A percentile compares a stretch with the other conserved stretches of the same genome.
Evolutionary conservation across 352 stramenopile species (phyloP).

Genomic region (Pseudoperonospora humuli): DNA sequence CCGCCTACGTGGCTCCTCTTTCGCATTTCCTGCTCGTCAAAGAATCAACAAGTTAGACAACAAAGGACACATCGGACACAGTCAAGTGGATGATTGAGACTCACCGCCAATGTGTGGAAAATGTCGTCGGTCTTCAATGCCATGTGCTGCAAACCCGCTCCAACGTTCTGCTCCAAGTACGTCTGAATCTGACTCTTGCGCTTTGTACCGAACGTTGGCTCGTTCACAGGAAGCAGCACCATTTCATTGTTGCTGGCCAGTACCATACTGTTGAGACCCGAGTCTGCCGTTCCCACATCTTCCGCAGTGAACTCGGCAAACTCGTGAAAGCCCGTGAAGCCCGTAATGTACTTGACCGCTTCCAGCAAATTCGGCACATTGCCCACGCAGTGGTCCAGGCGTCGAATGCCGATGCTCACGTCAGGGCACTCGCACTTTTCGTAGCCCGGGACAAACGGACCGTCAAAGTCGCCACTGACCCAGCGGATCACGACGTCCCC

Average conservation of each 20-base stretch:
- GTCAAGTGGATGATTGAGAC: neutral
- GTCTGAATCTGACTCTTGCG: slow-evolving; percentile 95
- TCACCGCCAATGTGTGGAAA: slow-evolving; percentile 81
- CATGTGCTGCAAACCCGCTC: slow-evolving; percentile 93
- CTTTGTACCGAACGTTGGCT: slow-evolving; percentile 90
- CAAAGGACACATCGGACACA: neutral
- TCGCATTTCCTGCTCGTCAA: slow-evolving; percentile 59
- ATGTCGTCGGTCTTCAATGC: slow-evolving; percentile 96
- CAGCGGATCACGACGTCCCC: slow-evolving; percentile 85
- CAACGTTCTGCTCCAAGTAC: slow-evolving; percentile 94
- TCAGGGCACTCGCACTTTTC: slow-evolving; percentile 41
- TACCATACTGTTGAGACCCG: slow-evolving; percentile 92
- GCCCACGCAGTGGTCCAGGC: slow-evolving; percentile 85
- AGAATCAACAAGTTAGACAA: slow-evolving; percentile 1
- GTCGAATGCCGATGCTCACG: slow-evolving; percentile 70
- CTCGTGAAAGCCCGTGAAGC: slow-evolving; percentile 84
- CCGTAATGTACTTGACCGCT: slow-evolving; percentile 73
- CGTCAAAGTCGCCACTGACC: slow-evolving; percentile 69
- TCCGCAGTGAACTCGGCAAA: slow-evolving; percentile 94
- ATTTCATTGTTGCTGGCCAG: slow-evolving; percentile 90
- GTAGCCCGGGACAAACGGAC: slow-evolving; percentile 77
- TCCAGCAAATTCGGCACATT: slow-evolving; percentile 89
- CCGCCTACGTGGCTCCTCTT: slow-evolving; percentile 61
- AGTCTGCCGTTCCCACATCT: slow-evolving; percentile 92
- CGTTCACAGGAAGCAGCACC: slow-evolving; percentile 93